Percentiles rank a stretch among this genome's conserved stretches.
Conservation (phyloP, 352 stramenopile genomes). For the Globisporangium orthogonon region DNA sequence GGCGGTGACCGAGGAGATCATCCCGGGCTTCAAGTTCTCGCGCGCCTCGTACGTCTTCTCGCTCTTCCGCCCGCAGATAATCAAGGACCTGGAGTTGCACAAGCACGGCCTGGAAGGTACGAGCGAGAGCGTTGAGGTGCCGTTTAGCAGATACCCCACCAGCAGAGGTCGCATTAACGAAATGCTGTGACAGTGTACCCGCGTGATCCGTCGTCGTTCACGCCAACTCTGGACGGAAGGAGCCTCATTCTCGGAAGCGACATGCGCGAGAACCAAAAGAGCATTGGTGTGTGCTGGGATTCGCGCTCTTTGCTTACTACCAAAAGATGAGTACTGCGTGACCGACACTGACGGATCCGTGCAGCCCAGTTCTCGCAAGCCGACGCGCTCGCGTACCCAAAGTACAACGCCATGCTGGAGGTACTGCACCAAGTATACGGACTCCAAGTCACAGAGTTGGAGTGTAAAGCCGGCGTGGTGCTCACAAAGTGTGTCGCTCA, state of each 20-base stretch:
- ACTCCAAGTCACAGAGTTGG: not conserved
- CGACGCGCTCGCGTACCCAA: constrained; percentile 75
- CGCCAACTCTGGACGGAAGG: constrained; percentile 65
- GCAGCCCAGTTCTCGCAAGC: constrained; percentile 75
- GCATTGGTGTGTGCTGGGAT: constrained; percentile 38
- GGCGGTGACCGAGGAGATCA: constrained; percentile 88
- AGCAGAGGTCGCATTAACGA: not conserved
- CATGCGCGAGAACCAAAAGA: constrained; percentile 68
- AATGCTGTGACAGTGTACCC: constrained; percentile 43
- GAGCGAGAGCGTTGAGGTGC: not conserved
- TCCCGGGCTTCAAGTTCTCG: constrained; percentile 89
- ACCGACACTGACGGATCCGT: not conserved
- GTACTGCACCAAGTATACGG: constrained; percentile 13
- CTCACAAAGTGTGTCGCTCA: not conserved
- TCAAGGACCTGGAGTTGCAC: constrained; percentile 82
- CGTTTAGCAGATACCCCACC: too few species aligned
- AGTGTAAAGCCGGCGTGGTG: not conserved
- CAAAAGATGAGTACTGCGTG: not conserved
- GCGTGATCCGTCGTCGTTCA: constrained; percentile 85
- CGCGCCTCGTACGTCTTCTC: constrained; percentile 89
- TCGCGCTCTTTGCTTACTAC: not conserved
- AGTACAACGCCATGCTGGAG: constrained; percentile 80
- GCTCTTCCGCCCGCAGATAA: constrained; percentile 87
- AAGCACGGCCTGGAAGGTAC: constrained; percentile 68
- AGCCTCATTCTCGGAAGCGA: constrained; percentile 77